Base-by-base conservation (phyloP, 768 basidiomycete genomes). In the Piloderma croceum region DNA sequence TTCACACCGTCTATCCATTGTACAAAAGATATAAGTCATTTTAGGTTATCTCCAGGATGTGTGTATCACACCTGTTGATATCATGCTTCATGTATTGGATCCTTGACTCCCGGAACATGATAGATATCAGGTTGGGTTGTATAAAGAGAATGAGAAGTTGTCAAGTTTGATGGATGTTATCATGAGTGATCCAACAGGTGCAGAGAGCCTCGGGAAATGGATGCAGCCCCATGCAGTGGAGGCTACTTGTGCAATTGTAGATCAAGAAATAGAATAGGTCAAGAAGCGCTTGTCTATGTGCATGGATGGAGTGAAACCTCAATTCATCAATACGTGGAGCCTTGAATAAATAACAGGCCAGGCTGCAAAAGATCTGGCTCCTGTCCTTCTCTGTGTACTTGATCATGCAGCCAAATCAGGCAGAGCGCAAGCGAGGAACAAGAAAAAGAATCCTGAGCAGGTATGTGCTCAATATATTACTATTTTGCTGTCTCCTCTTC, bases 271-370 rank as follows among this genome's bases (percentile, higher is more conserved):
- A 15, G 27, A 29, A 9, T 9, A 9, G 10, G 27, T 29, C 27
- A 29, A 9, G 15, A 29, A 29, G 15, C 10, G 10, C 27, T 15
- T 29, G 9, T 15, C 10, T 9, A 9, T 29, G 9, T 9, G 10
- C 27, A 29, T 29, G 10, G 15, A 29, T 1, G 39, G 11, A 4
- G 24, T 41, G 5, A 36, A 24, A 10, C 39, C 39, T 1, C 21
- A 29, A 1, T 43, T 43, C 35, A 43, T 43, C 24, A 27, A 27
- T 3, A 18, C 12, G 12, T 43, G n/a, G 22, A 37, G 25, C 21
- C 22, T 43, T 5, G 41, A 43, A 13, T 29, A 9, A 15, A 29
- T 15, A 29, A 15, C 27, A 9, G 27, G 27, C 9, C 9, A 9
- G 9, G 25, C 34, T 13, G 41, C 31, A 6, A 19, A 7, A 6